Evolutionary conservation across 2,329 filamentous ascomycete genomes (phyloP).

Genomic region (Arachnopeziza araneosa): DNA sequence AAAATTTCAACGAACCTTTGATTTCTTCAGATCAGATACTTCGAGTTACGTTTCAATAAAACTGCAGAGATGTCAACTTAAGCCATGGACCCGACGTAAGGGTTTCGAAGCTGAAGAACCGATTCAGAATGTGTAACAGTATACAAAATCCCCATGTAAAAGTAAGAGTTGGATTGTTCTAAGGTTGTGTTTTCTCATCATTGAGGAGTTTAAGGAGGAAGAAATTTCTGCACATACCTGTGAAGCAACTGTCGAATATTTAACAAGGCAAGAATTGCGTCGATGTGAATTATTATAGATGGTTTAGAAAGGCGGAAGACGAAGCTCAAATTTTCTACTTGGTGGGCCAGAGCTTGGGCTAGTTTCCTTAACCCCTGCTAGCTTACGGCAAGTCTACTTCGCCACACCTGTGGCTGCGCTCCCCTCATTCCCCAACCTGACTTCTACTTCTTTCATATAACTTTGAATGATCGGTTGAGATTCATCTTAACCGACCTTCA

Average conservation of each 20-base stretch:
- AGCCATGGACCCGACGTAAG: not conserved
- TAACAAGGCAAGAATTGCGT: too few relatives aligned
- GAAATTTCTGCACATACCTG: not conserved
- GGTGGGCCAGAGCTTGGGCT: not conserved
- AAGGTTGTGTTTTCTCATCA: constrained; percentile 35
- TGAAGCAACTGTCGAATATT: not conserved
- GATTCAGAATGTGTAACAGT: not conserved
- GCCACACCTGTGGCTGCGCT: constrained; percentile 2
- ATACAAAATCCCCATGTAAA: constrained; percentile 25
- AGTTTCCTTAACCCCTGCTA: not conserved
- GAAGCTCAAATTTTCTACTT: not conserved
- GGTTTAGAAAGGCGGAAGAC: not conserved
- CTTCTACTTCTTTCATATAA: not conserved
- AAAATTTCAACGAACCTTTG: constrained; percentile 26
- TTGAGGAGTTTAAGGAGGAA: not conserved
- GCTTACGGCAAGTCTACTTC: not conserved
- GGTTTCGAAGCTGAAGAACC: not conserved
- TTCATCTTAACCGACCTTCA: constrained; percentile 8
- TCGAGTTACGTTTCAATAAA: not conserved
- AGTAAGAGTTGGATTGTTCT: constrained; percentile 42
- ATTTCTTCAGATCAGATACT: not conserved
- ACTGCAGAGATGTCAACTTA: not conserved
- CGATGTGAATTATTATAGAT: too few relatives aligned
- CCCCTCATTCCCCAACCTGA: not conserved
- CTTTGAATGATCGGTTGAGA: not conserved